These are phyloP conservation scores for Hymenoscyphus fraxineus DNA, from an alignment of 2,329 filamentous ascomycete species.

Conservation along the genomic window DNA sequence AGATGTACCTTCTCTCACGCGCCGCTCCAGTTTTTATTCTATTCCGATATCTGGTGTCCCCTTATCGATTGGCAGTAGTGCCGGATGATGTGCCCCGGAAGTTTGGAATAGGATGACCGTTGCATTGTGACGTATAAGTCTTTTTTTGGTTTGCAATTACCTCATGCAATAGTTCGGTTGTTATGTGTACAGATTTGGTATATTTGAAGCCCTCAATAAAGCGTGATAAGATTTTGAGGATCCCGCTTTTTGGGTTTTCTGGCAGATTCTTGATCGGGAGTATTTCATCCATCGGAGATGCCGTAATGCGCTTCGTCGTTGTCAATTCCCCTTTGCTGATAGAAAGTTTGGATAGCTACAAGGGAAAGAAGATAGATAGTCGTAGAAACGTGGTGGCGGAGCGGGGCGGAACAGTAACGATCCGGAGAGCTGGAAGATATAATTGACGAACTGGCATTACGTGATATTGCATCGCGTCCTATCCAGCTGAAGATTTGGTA, in stretches of 20 bases:
- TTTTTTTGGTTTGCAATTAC: background rate
- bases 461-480: no score
- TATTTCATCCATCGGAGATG: background rate
- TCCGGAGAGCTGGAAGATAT: background rate
- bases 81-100: background rate
- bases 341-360: background rate
- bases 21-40: constrained; percentile 2
- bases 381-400: background rate
- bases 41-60: background rate
- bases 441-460: background rate
- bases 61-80: background rate
- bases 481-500: no score
- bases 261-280: background rate
- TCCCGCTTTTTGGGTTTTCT: background rate
- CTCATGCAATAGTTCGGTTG: constrained; percentile 2
- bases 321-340: background rate
- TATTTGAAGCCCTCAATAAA: background rate
- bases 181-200: background rate
- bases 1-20: background rate
- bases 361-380: background rate
- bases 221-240: background rate
- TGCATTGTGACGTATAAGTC: background rate
- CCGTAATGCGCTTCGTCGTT: background rate
- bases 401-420: background rate
- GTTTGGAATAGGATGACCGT: background rate